Percentiles rank a stretch among this genome's conserved stretches.
These are phyloP conservation scores for Alternaria sp. DNA, from an alignment of 2,329 filamentous ascomycete genomes.

Conservation along the genomic window DNA sequence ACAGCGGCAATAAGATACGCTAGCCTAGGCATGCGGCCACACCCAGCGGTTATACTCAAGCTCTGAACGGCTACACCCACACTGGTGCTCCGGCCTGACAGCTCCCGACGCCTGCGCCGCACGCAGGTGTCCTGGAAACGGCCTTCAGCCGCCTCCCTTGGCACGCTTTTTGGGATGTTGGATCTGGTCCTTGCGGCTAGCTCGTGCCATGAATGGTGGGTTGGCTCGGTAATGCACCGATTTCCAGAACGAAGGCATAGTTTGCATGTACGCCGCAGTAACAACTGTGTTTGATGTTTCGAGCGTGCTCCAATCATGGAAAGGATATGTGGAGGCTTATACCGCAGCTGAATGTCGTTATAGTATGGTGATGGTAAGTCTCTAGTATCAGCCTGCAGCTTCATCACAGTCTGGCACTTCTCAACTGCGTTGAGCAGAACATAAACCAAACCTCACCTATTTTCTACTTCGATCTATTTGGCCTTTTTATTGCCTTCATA, in stretches of 20 bases:
- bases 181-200: conserved; percentile 33
- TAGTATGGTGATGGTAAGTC: conserved; percentile 23
- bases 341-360: conserved; percentile 24
- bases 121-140: conserved; percentile 28
- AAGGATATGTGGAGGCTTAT: conserved; percentile 19
- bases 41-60: conserved; percentile 38
- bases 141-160: conserved; percentile 41
- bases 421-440: too few relatives aligned
- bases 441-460: too few relatives aligned
- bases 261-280: conserved; percentile 35
- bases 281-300: conserved; percentile 35
- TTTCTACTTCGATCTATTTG: too few relatives aligned
- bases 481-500: too few relatives aligned
- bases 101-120: conserved; percentile 32
- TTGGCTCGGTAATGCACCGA: conserved; percentile 26
- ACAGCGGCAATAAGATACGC: conserved; percentile 33
- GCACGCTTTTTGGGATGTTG: conserved; percentile 30
- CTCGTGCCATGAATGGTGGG: conserved; percentile 35
- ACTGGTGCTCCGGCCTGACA: conserved; percentile 30
- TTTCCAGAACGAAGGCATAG: conserved; percentile 33
- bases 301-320: conserved; percentile 24
- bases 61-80: conserved; percentile 36
- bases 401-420: conserved; percentile 14
- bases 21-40: conserved; percentile 29
- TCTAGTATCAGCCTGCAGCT: conserved; percentile 18